Conservation (phyloP, 192 early-diverging fungal genomes). For the Coemansia sp. region DNA sequence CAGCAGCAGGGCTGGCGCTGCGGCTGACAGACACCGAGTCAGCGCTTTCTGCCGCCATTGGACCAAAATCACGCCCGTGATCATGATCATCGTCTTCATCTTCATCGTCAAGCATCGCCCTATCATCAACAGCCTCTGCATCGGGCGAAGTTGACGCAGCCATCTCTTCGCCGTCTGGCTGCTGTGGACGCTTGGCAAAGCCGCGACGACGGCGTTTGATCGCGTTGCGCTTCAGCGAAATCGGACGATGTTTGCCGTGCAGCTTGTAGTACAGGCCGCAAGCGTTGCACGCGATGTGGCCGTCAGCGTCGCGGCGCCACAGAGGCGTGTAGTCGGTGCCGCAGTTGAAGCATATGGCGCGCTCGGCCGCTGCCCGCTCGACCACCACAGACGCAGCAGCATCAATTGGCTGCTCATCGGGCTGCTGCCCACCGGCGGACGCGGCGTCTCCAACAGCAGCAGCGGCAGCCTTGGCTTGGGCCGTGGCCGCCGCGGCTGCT, state of each 20-base stretch:
- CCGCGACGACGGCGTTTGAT: conserved; percentile 75
- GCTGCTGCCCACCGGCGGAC: background rate
- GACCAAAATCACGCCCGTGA: background rate
- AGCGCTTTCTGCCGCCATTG: too few species aligned
- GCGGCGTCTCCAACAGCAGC: background rate
- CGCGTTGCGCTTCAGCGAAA: conserved; percentile 72
- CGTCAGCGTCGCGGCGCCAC: conserved; percentile 75
- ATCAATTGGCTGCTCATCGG: background rate
- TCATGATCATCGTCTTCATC: background rate
- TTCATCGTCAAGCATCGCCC: too few species aligned
- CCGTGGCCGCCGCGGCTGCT: background rate
- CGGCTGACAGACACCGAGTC: conserved; percentile 3
- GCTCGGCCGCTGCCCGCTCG: conserved; percentile 10
- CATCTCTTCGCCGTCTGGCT: background rate
- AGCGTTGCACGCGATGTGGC: conserved; percentile 85
- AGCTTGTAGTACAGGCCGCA: conserved; percentile 92
- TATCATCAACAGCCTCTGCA: background rate
- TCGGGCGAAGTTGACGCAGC: background rate
- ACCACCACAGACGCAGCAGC: background rate
- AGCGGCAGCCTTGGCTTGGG: background rate
- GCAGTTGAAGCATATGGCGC: conserved; percentile 70
- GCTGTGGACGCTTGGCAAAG: conserved; percentile 6
- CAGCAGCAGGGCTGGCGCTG: conserved; percentile 18
- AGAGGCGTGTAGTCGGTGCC: conserved; percentile 73
- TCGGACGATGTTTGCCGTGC: conserved; percentile 79